Evolutionary conservation across 2,329 filamentous ascomycete species (phyloP).

Genomic region (Sclerotinia sclerotiorum): DNA sequence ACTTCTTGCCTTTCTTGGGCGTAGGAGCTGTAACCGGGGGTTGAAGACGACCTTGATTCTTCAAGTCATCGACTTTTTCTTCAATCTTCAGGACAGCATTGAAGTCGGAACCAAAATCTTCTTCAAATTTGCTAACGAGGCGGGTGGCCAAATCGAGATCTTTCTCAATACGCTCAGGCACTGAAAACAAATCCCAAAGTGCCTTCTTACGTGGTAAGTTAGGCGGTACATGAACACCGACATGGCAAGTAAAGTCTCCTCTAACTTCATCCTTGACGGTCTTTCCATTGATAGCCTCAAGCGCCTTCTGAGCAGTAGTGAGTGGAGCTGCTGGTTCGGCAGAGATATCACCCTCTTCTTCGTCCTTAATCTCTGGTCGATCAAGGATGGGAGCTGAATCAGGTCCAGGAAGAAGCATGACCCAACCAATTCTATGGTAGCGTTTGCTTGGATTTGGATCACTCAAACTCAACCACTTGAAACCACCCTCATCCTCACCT

Average conservation of each 20-base stretch:
- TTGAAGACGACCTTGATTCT: constrained; percentile 73
- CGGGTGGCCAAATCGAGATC: constrained; percentile 82
- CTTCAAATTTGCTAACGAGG: constrained; percentile 80
- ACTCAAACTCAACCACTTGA: constrained; percentile 92
- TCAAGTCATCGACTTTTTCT: constrained; percentile 79
- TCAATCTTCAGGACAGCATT: constrained; percentile 81
- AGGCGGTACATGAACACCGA: constrained; percentile 91
- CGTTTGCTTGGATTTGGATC: constrained; percentile 97
- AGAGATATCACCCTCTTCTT: constrained; percentile 52
- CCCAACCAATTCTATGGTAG: constrained; percentile 97
- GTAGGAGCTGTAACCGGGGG: constrained; percentile 56
- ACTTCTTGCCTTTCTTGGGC: constrained; percentile 62
- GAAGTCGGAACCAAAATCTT: constrained; percentile 74
- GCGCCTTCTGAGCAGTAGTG: constrained; percentile 76
- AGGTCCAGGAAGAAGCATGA: constrained; percentile 82
- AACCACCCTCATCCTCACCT: constrained; percentile 85
- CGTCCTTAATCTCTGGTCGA: constrained; percentile 67
- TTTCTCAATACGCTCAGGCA: constrained; percentile 88
- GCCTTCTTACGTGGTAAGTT: constrained; percentile 88
- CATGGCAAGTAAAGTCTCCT: constrained; percentile 96
- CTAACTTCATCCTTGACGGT: constrained; percentile 92
- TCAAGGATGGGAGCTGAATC: constrained; percentile 67
- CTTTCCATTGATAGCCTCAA: constrained; percentile 95
- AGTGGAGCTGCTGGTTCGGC: constrained; percentile 45
- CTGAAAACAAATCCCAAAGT: constrained; percentile 93